These are phyloP conservation scores for Chalara sp. DNA, from an alignment of 2,329 filamentous ascomycete species.

Conservation along the genomic window DNA sequence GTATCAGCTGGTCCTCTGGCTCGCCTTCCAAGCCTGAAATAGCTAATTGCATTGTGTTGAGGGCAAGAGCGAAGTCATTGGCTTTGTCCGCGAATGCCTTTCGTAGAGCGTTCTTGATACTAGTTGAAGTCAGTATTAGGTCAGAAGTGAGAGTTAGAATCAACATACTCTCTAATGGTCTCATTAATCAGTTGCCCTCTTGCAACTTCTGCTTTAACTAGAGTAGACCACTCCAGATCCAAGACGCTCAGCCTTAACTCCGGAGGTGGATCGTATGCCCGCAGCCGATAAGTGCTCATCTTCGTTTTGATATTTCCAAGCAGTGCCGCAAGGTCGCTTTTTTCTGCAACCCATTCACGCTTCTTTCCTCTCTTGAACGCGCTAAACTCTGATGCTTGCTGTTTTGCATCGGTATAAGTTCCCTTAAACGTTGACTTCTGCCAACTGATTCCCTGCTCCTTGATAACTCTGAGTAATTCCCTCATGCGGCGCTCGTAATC, in stretches of 20 bases:
- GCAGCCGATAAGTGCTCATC: slow-evolving; percentile 84
- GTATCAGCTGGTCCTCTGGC: slow-evolving; percentile 86
- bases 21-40: slow-evolving; percentile 97
- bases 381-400: slow-evolving; percentile 73
- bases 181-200: slow-evolving; percentile 95
- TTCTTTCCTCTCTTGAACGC: slow-evolving; percentile 89
- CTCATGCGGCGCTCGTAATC: slow-evolving; percentile 89
- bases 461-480: slow-evolving; percentile 69
- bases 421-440: slow-evolving; percentile 77
- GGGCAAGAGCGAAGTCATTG: slow-evolving; percentile 91
- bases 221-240: slow-evolving; percentile 71
- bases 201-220: slow-evolving; percentile 80
- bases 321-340: slow-evolving; percentile 87
- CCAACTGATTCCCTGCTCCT: slow-evolving; percentile 70
- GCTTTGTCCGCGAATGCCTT: slow-evolving; percentile 95
- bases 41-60: slow-evolving; percentile 90
- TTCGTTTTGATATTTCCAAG: slow-evolving; percentile 99
- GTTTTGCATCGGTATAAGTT: slow-evolving; percentile 87
- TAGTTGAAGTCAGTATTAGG: slow-evolving; percentile 31
- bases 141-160: slow-evolving; percentile 1
- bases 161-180: slow-evolving; percentile 80
- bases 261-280: slow-evolving; percentile 82
- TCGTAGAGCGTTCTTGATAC: slow-evolving; percentile 91
- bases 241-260: slow-evolving; percentile 77
- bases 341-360: slow-evolving; percentile 94